Evolutionary conservation across 805 yeast genomes (phyloP), one percentile per base, ranked within the genome.

Genomic region (Candida taoyuanica): DNA sequence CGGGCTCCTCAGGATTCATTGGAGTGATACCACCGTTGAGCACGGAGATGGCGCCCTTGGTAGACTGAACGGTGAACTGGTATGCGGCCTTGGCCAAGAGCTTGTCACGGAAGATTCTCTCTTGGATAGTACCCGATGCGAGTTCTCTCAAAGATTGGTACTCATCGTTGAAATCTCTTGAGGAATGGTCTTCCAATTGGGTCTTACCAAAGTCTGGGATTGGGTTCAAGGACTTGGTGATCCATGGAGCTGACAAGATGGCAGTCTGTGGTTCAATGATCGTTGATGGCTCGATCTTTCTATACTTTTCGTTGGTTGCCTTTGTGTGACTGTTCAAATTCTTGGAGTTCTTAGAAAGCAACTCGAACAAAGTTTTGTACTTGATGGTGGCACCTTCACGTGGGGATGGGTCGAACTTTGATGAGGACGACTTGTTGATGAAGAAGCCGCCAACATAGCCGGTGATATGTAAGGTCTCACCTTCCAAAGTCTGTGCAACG

Each of bases 141-240:
- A 87, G 69, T 48, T 88, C 96, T 46, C 78, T 75, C 33, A 86
- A 71, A 3, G 86, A 71, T 66, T 93, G 98, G 55, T 78, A 78
- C 51, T 93, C 97, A 48, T 84, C 95, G 59, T 88, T 88, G 85
- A 94, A 89, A 52, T 91, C 96, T 52, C 81, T 81, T 67, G 66
- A 45, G 62, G 74, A 12, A 17, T 14, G 12, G 18, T 47, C 54
- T 7, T 45, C 44, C 14, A 51, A 40, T 40, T 59, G 62, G 20
- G 42, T 38, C 38, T 46, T 53, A 32, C 62, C 64, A 26, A 48
- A 51, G 35, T 59, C 62, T 18, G 62, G 49, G 19, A 33, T 16
- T 14, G 40, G 29, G 20, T 31, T 49, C 47, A 25, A 48, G 39
- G 42, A 47, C 41, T 43, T 51, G 11, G 49, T 62, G 17, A 85